Evolutionary conservation across 768 basidiomycete genomes (phyloP), one percentile per base, ranked within the genome.

Genomic region (Trametes sanguinea): DNA sequence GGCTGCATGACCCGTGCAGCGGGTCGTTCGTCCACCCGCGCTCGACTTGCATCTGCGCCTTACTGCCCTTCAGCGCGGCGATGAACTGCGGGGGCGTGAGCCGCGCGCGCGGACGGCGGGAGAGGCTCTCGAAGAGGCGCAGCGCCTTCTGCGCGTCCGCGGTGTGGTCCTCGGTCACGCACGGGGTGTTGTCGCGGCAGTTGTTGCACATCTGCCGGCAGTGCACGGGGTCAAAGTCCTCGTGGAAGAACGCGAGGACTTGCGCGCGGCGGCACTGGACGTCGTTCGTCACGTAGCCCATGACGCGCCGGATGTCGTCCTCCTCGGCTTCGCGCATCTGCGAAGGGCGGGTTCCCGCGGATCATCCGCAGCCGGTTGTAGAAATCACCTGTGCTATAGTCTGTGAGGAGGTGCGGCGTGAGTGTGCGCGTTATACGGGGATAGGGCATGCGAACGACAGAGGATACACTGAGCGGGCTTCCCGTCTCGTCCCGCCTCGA

Each of bases 401-500:
- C 94, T 95, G 66, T 22, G 22, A 22, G 22, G 8, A 51, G 51
- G 17, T n/a, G 32, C 6, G 45, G 17, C 22, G 1, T 43, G 16
- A 50, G 40, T 10, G 35, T 4, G 2, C 14, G 22, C 22, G 22
- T 22, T 14, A 33, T 4, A 33, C 7, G n/a, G 6, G 6, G 17
- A 6, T 16, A 8, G 5, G 9, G 14, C 10, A 40, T 11, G n/a
- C 47, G 14, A 13, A 13, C 11, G 76, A 96, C 94, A 94, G 10
- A 98, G 83, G 11, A 97, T 74, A 74, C 97, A 99, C 53, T 90
- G 86, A 0, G 97, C 88, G 1, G 85, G 82, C 66, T 82, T 73
- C 4, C 93, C 94, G 70, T 99, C 97, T 61, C 97, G 85, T 5
- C 97, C 97, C 97, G 16, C 95, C 97, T 59, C 97, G 86, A 6